Evolutionary conservation across 225 moss, liverwort and hornwort species (phyloP).

Genomic region (Polytrichum commune): DNA sequence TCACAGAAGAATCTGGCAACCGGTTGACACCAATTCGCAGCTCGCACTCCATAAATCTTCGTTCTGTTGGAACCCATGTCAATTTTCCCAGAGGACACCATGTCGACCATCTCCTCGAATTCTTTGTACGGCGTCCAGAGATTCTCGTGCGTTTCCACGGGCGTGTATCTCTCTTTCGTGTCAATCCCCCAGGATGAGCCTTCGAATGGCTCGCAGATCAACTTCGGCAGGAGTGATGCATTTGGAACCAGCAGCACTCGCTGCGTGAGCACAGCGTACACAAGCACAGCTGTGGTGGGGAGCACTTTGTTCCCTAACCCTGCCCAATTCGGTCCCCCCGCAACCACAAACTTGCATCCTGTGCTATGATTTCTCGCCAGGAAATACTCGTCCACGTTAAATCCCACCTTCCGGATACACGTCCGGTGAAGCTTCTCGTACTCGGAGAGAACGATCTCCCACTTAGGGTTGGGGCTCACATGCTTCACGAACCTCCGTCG

Average conservation of each 20-base stretch:
- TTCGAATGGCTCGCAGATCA: slow-evolving; percentile 79
- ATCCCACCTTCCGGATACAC: slow-evolving; percentile 49
- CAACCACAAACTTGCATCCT: slow-evolving; percentile 70
- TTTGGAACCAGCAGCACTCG: slow-evolving; percentile 59
- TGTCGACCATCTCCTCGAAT: slow-evolving; percentile 25
- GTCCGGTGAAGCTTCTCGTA: slow-evolving; percentile 67
- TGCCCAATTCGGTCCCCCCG: slow-evolving; percentile 44
- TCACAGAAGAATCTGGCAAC: slow-evolving; percentile 59
- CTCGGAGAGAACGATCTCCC: slow-evolving; percentile 55
- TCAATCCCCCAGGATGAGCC: slow-evolving; percentile 66
- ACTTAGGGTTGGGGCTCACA: slow-evolving; percentile 42
- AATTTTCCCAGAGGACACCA: background rate
- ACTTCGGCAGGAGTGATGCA: slow-evolving; percentile 18
- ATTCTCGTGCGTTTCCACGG: slow-evolving; percentile 37
- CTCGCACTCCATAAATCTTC: slow-evolving; percentile 25
- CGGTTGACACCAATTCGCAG: slow-evolving; percentile 53
- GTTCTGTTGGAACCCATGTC: background rate
- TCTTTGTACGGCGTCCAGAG: slow-evolving; percentile 34
- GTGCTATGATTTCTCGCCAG: slow-evolving; percentile 33
- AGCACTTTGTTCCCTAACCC: slow-evolving; percentile 79
- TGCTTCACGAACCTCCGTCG: slow-evolving; percentile 62
- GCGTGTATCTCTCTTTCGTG: slow-evolving; percentile 27
- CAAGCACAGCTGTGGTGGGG: slow-evolving; percentile 44
- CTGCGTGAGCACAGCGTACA: slow-evolving; percentile 68
- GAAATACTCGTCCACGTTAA: slow-evolving; percentile 42